A percentile compares a stretch with the other conserved stretches of the same genome.
phyloP scores from a whole-genome alignment of 2,329 filamentous ascomycete genomes.

The Nemania abortiva region DNA sequence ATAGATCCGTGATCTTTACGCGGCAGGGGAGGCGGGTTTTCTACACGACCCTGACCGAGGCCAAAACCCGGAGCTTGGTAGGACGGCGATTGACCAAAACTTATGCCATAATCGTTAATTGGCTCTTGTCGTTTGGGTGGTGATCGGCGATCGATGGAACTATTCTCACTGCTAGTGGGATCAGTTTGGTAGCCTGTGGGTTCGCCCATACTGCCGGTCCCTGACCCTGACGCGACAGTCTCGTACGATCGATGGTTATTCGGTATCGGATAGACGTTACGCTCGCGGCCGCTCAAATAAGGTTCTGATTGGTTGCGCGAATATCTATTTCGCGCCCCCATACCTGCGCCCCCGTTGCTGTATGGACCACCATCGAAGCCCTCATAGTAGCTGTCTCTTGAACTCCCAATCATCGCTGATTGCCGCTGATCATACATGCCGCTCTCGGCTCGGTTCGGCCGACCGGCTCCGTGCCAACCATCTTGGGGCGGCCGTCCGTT shows the following conservation, averaged over 20 bases:
- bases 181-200: slow-evolving; percentile 85
- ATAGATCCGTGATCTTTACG: slow-evolving; percentile 50
- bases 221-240: slow-evolving; percentile 81
- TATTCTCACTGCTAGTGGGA: slow-evolving; percentile 89
- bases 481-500: slow-evolving; percentile 63
- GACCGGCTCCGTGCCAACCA: slow-evolving; percentile 62
- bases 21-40: slow-evolving; percentile 50
- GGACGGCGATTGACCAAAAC: slow-evolving; percentile 59
- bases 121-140: slow-evolving; percentile 66
- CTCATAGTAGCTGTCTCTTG: slow-evolving; percentile 59
- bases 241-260: slow-evolving; percentile 86
- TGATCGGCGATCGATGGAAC: slow-evolving; percentile 82
- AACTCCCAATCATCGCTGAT: slow-evolving; percentile 48
- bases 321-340: slow-evolving; percentile 48
- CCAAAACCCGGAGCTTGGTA: slow-evolving; percentile 58
- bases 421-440: slow-evolving; percentile 57
- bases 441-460: slow-evolving; percentile 56
- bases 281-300: slow-evolving; percentile 56
- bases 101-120: slow-evolving; percentile 74
- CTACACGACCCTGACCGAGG: slow-evolving; percentile 37
- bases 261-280: slow-evolving; percentile 64
- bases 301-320: slow-evolving; percentile 63
- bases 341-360: slow-evolving; percentile 51
- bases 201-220: slow-evolving; percentile 79
- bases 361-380: slow-evolving; percentile 51